phyloP scores from a whole-genome alignment of 129 eudicot genomes.

The Chrysanthemum seticuspe region DNA sequence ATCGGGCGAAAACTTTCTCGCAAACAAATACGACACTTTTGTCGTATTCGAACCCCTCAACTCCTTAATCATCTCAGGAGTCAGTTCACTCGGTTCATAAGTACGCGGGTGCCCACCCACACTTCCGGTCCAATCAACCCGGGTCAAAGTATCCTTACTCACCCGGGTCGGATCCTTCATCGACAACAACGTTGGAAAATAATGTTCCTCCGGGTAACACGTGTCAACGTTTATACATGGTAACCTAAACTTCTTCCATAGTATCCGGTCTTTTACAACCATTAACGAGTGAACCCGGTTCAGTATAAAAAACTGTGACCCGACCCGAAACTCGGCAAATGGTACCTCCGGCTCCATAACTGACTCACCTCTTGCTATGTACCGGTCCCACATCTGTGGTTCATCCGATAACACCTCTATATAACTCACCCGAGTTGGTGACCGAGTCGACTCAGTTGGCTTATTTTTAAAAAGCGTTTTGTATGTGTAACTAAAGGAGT shows the following conservation, averaged over 20 bases:
- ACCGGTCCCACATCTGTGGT: slow-evolving; percentile 52
- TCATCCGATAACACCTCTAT: slow-evolving; percentile 50
- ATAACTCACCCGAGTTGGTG: slow-evolving; percentile 32
- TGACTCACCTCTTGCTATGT: slow-evolving; percentile 48
- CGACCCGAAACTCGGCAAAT: slow-evolving; percentile 50
- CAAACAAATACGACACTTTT: slow-evolving; percentile 50
- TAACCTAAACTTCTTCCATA: slow-evolving; percentile 66
- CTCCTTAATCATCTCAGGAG: slow-evolving; percentile 44
- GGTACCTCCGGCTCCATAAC: slow-evolving; percentile 66
- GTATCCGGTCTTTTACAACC: slow-evolving; percentile 44
- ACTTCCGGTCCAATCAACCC: slow-evolving; percentile 78
- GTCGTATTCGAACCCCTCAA: slow-evolving; percentile 56
- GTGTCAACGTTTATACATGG: slow-evolving; percentile 59
- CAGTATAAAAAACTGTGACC: slow-evolving; percentile 66
- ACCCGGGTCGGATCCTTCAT: slow-evolving; percentile 77
- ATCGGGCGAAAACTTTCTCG: slow-evolving; percentile 71
- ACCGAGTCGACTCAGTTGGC: neutral
- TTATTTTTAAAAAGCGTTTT: slow-evolving; percentile 22
- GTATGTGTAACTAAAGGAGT: slow-evolving; percentile 46
- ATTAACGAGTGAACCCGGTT: slow-evolving; percentile 44
- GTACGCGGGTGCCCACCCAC: slow-evolving; percentile 68
- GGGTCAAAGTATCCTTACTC: slow-evolving; percentile 53
- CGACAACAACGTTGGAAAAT: slow-evolving; percentile 74
- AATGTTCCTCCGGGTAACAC: slow-evolving; percentile 89
- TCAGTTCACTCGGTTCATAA: slow-evolving; percentile 50